Percentiles rank a stretch among this genome's conserved stretches.
Conservation (phyloP, 352 stramenopile genomes). For the Hyaloperonospora brassicae region DNA sequence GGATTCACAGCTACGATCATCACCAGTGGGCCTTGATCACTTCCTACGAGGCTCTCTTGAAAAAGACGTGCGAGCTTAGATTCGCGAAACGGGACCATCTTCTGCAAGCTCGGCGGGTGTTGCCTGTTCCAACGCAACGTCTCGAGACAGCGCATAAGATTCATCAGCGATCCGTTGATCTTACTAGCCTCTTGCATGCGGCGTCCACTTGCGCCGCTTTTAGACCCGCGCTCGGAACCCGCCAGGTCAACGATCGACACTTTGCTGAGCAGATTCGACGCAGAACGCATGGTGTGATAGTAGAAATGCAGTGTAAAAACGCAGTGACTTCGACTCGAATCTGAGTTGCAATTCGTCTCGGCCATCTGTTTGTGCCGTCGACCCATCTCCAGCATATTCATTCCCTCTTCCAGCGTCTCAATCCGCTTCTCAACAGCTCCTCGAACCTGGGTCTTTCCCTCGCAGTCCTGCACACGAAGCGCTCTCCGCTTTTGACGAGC, state of each 20-base stretch:
- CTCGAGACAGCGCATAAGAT: slow-evolving; percentile 95
- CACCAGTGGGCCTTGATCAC: slow-evolving; percentile 75
- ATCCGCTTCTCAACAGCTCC: slow-evolving; percentile 66
- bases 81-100: slow-evolving; percentile 95
- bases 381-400: slow-evolving; percentile 64
- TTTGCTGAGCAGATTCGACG: slow-evolving; percentile 28
- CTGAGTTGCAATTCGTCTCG: slow-evolving; percentile 84
- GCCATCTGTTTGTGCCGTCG: slow-evolving; percentile 69
- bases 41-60: slow-evolving; percentile 89
- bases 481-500: slow-evolving; percentile 48
- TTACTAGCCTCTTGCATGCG: slow-evolving; percentile 96
- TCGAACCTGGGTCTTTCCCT: slow-evolving; percentile 84
- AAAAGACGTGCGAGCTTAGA: slow-evolving; percentile 95
- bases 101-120: slow-evolving; percentile 55
- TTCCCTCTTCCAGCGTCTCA: slow-evolving; percentile 52
- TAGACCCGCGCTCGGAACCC: slow-evolving; percentile 62
- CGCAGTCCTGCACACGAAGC: slow-evolving; percentile 71
- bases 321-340: slow-evolving; percentile 88
- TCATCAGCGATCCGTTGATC: slow-evolving; percentile 98
- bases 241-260: slow-evolving; percentile 96
- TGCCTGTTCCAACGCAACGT: slow-evolving; percentile 90
- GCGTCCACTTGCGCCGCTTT: slow-evolving; percentile 68
- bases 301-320: slow-evolving; percentile 85
- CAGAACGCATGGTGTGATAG: slow-evolving; percentile 21
- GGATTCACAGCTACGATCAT: slow-evolving; percentile 98